Evolutionary conservation across 768 basidiomycete species (phyloP).

Genomic region (Mycena vitilis): DNA sequence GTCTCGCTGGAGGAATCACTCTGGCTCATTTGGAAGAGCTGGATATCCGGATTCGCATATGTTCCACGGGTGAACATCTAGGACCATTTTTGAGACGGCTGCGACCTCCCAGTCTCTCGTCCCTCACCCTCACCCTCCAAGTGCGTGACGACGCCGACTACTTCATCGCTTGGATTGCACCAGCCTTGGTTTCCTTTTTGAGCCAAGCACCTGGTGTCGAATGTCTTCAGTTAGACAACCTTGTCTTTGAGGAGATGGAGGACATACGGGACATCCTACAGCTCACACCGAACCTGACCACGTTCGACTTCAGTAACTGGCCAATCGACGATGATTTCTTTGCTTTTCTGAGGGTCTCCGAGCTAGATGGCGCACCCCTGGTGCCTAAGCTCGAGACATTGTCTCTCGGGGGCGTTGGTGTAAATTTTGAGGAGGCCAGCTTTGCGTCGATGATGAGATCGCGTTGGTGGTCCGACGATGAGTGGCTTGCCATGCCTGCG

Average conservation of each 20-base stretch:
- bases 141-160: neutral
- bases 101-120: constrained; percentile 1
- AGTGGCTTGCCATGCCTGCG: neutral
- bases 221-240: neutral
- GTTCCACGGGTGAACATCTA: constrained; percentile 1
- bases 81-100: constrained; percentile 19
- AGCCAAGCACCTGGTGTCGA: neutral
- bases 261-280: constrained; percentile 2
- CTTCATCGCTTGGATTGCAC: neutral
- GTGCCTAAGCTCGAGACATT: constrained; percentile 20
- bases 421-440: neutral
- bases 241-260: neutral
- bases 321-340: constrained; percentile 20
- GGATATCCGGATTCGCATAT: neutral
- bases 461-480: constrained; percentile 19
- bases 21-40: constrained; percentile 14
- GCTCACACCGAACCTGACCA: neutral
- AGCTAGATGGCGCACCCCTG: neutral
- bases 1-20: too few species aligned
- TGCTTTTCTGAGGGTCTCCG: neutral
- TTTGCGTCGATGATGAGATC: constrained; percentile 4
- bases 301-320: neutral
- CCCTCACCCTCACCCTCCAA: constrained; percentile 4
- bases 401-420: neutral
- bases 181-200: neutral